Conservation (phyloP, 2,329 filamentous ascomycete species). For the Beauveria sp. region DNA sequence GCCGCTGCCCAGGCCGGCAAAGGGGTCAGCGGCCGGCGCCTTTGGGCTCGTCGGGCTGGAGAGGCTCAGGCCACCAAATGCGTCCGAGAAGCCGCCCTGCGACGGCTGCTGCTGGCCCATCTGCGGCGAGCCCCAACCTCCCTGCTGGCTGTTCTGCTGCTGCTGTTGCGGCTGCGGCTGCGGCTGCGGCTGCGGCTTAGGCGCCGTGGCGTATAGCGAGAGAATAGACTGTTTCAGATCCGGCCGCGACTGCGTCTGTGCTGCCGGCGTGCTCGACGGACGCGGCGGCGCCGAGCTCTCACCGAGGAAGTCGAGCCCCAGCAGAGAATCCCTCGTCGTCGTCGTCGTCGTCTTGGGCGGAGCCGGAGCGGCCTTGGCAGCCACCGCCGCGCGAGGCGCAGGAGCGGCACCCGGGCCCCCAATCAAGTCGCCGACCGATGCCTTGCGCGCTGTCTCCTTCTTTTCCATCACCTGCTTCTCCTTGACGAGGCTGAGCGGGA, state of each 20-base stretch:
- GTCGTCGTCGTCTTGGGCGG: slow-evolving; percentile 62
- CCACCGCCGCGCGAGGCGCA: slow-evolving; percentile 57
- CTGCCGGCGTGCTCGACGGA: slow-evolving; percentile 71
- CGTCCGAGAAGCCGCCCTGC: slow-evolving; percentile 56
- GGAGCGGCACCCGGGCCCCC: slow-evolving; percentile 57
- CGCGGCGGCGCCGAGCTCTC: slow-evolving; percentile 64
- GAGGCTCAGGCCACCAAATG: slow-evolving; percentile 49
- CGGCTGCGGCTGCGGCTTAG: slow-evolving; percentile 60
- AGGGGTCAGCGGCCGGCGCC: slow-evolving; percentile 40
- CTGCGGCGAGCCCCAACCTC: slow-evolving; percentile 56
- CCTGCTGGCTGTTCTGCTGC: slow-evolving; percentile 47
- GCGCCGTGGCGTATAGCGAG: slow-evolving; percentile 81
- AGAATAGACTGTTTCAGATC: slow-evolving; percentile 97
- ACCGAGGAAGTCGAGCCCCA: slow-evolving; percentile 90
- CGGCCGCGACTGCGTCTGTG: slow-evolving; percentile 65
- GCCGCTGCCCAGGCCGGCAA: slow-evolving; percentile 49
- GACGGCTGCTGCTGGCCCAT: slow-evolving; percentile 25
- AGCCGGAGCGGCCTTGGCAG: slow-evolving; percentile 43
- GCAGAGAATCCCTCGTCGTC: slow-evolving; percentile 76
- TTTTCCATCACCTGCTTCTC: slow-evolving; percentile 58
- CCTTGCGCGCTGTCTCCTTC: slow-evolving; percentile 50
- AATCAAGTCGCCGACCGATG: slow-evolving; percentile 66
- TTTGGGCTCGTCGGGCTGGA: slow-evolving; percentile 36
- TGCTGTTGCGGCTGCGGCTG: slow-evolving; percentile 38
- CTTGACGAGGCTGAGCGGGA: slow-evolving; percentile 54